A percentile compares a stretch with the other conserved stretches of the same genome.
These are phyloP conservation scores for Eudorina sp. DNA, from an alignment of 139 green algal species.

Conservation along the genomic window DNA sequence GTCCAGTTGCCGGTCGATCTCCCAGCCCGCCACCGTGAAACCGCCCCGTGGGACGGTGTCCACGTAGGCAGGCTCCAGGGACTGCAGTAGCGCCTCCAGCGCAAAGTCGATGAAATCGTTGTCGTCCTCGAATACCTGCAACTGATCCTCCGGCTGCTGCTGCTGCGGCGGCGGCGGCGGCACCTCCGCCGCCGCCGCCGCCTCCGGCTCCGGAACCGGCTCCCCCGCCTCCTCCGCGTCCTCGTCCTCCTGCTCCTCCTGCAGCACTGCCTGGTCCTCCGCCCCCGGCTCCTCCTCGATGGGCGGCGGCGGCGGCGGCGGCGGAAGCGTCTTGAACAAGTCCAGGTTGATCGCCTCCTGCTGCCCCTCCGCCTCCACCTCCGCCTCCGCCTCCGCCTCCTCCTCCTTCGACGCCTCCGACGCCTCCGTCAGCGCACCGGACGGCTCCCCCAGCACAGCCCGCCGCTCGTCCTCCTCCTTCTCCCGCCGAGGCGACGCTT, in stretches of 20 bases:
- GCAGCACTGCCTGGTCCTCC: not conserved
- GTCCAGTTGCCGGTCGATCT: constrained; percentile 53
- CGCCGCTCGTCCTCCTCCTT: not conserved
- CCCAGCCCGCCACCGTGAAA: constrained; percentile 58
- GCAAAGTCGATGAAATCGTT: constrained; percentile 51
- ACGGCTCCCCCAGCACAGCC: too few relatives aligned
- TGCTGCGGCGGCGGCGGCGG: not conserved
- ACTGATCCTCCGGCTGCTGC: not conserved
- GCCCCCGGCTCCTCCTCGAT: not conserved
- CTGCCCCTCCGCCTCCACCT: not conserved
- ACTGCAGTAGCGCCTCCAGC: constrained; percentile 45
- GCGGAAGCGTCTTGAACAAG: not conserved
- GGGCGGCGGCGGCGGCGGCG: not conserved
- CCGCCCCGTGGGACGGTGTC: not conserved
- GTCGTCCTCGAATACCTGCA: constrained; percentile 39
- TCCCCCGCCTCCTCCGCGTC: not conserved
- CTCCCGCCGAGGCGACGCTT: not conserved
- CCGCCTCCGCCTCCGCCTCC: not conserved
- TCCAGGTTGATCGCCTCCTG: not conserved
- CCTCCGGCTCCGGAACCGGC: not conserved
- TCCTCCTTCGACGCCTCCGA: too few relatives aligned
- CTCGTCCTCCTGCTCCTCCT: not conserved
- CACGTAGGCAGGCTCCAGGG: constrained; percentile 43
- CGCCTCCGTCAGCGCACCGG: too few relatives aligned
- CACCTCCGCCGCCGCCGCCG: not conserved